Evolutionary conservation across 768 basidiomycete genomes (phyloP), one percentile per base, ranked within the genome.

Genomic region (Mycena pura): DNA sequence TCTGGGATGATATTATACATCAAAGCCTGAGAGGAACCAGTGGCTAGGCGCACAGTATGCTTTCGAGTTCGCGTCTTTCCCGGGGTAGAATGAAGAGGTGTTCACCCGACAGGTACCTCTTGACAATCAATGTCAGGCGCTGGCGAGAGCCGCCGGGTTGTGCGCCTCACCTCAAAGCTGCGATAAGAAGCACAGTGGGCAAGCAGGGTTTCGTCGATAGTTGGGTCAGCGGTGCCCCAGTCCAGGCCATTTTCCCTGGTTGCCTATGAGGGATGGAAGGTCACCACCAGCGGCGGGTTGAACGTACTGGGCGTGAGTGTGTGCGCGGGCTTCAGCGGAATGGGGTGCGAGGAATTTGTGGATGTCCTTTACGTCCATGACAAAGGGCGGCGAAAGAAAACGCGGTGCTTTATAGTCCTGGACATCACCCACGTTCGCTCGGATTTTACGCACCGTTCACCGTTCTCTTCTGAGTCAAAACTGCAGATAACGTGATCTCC

Each of bases 181-280:
- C 88, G 82, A 74, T 93, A 93, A 5, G 91, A 87, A n/a, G 92
- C 90, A 67, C 86, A 90, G 21, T 87, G 85, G 1, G 91, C 88
- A 39, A 92, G 84, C 57, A 92, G 82, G 3, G 85, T 85, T 73
- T 92, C 90, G 76, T 90, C 82, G 69, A 90, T 79, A 13, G 85
- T 84, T 14, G 86, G 86, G 64, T 88, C 84, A 66, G 90, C 85
- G 32, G 83, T 81, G 69, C 91, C 89, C 90, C 90, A 92, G 40
- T 76, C 78, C 63, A 82, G 82, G 74, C 80, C 84, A 62, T 88
- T 88, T 73, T 92, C 87, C 43, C 90, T 92, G 68, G 25, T 40
- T 47, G 13, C 32, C 40, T 45, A 38, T 40, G 41, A 63, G 48
- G 58, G 49, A 62, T 49, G 27, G n/a, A 27, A 38, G 28, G 31